These are phyloP conservation scores for Penicillium sp. DNA, from an alignment of 2,329 filamentous ascomycete genomes.

Conservation along the genomic window DNA sequence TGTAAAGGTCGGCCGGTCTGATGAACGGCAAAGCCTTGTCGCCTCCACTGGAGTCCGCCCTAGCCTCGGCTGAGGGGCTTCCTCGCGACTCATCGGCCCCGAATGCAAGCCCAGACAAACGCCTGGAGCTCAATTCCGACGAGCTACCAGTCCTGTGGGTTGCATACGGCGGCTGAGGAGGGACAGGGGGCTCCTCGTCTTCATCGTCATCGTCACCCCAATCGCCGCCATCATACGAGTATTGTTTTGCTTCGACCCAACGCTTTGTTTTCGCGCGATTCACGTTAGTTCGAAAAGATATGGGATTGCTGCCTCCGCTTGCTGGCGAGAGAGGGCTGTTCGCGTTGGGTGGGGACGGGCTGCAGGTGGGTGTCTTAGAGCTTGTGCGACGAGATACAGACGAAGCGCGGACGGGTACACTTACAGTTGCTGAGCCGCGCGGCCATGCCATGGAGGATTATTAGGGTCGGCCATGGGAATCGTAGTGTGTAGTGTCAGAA, in stretches of 20 bases:
- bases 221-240: conserved; percentile 88
- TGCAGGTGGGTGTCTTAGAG: conserved; percentile 13
- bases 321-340: conserved; percentile 30
- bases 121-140: conserved; percentile 20
- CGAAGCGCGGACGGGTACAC: conserved; percentile 5
- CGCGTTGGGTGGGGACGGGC: conserved; percentile 19
- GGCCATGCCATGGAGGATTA: conserved; percentile 24
- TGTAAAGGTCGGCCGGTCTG: conserved; percentile 75
- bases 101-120: conserved; percentile 15
- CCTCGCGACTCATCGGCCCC: conserved; percentile 11
- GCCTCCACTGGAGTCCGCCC: conserved; percentile 27
- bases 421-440: conserved; percentile 26
- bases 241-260: conserved; percentile 86
- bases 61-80: conserved; percentile 18
- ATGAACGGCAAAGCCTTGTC: conserved; percentile 62
- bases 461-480: conserved; percentile 28
- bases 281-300: conserved; percentile 78
- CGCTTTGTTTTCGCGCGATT: conserved; percentile 88
- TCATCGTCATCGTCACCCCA: conserved; percentile 70
- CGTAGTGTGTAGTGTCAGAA: conserved; percentile 3
- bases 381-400: conserved; percentile 4
- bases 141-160: conserved; percentile 29
- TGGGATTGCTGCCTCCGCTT: conserved; percentile 38
- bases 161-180: conserved; percentile 23
- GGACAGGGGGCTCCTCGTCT: conserved; percentile 54